A percentile compares a stretch with the other conserved stretches of the same genome.
phyloP scores from a whole-genome alignment of 2,329 filamentous ascomycete species.

The Cladosporium velox region DNA sequence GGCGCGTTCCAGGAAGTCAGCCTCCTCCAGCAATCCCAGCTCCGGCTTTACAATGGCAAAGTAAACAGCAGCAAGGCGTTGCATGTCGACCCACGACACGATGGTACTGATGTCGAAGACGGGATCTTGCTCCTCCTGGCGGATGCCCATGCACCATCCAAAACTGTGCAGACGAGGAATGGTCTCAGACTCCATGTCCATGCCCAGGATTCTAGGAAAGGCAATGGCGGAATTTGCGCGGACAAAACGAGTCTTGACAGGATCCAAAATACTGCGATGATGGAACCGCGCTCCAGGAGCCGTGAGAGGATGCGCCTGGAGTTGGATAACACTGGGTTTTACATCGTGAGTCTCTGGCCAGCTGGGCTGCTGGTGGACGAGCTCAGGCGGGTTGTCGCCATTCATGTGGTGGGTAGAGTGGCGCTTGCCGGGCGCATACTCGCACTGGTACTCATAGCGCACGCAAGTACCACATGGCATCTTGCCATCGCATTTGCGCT shows the following conservation, averaged over 20 bases:
- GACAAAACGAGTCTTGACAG: constrained; percentile 39
- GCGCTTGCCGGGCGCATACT: constrained; percentile 36
- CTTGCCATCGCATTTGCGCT: constrained; percentile 36
- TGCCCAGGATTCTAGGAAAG: constrained; percentile 56
- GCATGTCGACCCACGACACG: constrained; percentile 35
- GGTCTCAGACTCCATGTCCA: constrained; percentile 56
- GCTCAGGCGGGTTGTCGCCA: constrained; percentile 31
- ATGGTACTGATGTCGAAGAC: constrained; percentile 31
- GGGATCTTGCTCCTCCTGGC: constrained; percentile 32
- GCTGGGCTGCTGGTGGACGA: constrained; percentile 26
- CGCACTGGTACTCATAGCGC: constrained; percentile 41
- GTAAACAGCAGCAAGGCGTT: constrained; percentile 44
- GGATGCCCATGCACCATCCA: constrained; percentile 52
- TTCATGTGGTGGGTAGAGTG: constrained; percentile 28
- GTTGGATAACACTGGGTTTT: constrained; percentile 29
- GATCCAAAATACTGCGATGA: constrained; percentile 39
- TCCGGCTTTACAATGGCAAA: constrained; percentile 56
- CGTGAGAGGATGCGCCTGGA: constrained; percentile 38
- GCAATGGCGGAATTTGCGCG: constrained; percentile 50
- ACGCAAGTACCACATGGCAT: constrained; percentile 38
- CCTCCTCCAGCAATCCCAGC: constrained; percentile 52
- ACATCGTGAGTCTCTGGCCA: constrained; percentile 29
- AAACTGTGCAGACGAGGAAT: constrained; percentile 58
- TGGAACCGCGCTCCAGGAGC: constrained; percentile 40
- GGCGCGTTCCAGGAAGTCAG: constrained; percentile 36